Conservation (phyloP, 805 yeast genomes). For the Saturnispora zaruensis region DNA sequence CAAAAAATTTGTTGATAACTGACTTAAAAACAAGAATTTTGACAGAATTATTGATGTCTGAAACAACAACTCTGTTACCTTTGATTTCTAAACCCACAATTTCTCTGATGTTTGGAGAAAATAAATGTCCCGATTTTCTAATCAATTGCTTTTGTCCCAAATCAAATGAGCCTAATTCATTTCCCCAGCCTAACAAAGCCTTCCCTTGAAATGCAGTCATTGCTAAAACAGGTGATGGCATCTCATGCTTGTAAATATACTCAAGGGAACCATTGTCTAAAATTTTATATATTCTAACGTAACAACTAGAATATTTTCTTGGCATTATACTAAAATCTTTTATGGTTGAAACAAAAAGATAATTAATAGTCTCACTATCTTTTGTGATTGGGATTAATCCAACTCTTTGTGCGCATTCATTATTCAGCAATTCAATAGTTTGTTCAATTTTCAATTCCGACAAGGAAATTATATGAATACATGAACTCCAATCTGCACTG, state of each 20-base stretch:
- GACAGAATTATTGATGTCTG: constrained; percentile 65
- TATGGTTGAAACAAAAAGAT: constrained; percentile 41
- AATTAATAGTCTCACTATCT: constrained; percentile 24
- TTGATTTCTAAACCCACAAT: constrained; percentile 48
- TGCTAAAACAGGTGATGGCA: constrained; percentile 40
- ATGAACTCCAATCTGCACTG: constrained; percentile 39
- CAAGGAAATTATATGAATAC: constrained; percentile 41
- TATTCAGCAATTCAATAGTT: constrained; percentile 34
- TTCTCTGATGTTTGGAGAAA: constrained; percentile 30
- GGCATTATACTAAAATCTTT: constrained; percentile 27
- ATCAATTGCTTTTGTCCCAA: constrained; percentile 75
- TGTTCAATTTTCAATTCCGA: constrained; percentile 30
- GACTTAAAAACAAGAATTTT: constrained; percentile 47
- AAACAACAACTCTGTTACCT: constrained; percentile 55
- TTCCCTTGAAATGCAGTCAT: constrained; percentile 49
- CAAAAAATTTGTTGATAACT: constrained; percentile 40
- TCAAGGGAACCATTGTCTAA: constrained; percentile 31
- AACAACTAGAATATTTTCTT: constrained; percentile 18
- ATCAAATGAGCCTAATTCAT: constrained; percentile 51
- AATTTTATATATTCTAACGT: constrained; percentile 32
- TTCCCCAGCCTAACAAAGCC: constrained; percentile 50
- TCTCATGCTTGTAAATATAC: constrained; percentile 51
- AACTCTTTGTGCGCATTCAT: constrained; percentile 37
- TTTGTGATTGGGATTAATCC: constrained; percentile 27
- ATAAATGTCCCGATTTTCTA: constrained; percentile 45